These are phyloP conservation scores for Beauveria medogensis DNA, from an alignment of 2,329 filamentous ascomycete species.

Conservation along the genomic window DNA sequence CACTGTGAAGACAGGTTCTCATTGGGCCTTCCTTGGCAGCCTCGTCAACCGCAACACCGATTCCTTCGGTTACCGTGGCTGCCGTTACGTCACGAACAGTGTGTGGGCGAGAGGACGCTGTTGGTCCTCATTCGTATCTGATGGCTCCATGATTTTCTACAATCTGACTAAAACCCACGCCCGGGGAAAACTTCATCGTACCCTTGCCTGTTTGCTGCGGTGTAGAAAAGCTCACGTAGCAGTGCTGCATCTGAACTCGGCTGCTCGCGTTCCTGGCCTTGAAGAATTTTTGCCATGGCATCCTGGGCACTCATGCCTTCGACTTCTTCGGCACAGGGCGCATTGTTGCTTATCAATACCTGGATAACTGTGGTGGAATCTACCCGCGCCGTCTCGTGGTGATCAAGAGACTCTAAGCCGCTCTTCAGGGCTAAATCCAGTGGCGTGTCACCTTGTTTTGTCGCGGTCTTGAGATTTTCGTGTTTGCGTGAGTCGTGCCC, in stretches of 20 bases:
- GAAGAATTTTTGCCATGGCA: background rate
- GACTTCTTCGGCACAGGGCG: background rate
- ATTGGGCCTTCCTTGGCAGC: constrained; percentile 64
- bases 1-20: constrained; percentile 85
- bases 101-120: no score
- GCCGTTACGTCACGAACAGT: no score
- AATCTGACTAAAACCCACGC: no score
- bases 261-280: background rate
- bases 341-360: background rate
- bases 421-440: constrained; percentile 22
- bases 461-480: constrained; percentile 20
- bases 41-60: constrained; percentile 31
- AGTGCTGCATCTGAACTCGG: no score
- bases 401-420: background rate
- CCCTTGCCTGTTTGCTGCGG: no score
- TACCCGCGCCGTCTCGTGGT: background rate
- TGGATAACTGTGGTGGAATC: background rate
- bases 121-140: no score
- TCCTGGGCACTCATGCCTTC: background rate
- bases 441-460: constrained; percentile 21
- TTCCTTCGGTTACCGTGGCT: no score
- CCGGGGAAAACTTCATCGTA: no score
- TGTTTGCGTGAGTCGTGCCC: constrained; percentile 21
- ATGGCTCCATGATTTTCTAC: no score
- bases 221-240: no score